phyloP scores from a whole-genome alignment of 139 green algal genomes.

The Mesostigma viride region DNA sequence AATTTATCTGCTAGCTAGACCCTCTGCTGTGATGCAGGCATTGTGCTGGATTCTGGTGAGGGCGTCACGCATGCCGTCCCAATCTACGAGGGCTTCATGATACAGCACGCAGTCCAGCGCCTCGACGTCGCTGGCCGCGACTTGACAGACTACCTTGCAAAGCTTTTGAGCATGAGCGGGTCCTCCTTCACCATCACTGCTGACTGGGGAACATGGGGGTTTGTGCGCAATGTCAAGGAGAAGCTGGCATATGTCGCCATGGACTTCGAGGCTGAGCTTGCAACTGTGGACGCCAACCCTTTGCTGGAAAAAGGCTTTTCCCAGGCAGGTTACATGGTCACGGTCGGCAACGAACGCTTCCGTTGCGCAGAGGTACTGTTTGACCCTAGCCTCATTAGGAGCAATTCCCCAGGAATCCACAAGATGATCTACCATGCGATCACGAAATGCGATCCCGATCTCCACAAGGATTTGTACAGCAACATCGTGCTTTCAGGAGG shows the following conservation, averaged over 20 bases:
- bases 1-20: too few species aligned
- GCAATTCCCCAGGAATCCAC: slow-evolving; percentile 38
- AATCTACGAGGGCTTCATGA: slow-evolving; percentile 35
- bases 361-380: slow-evolving; percentile 39
- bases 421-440: slow-evolving; percentile 41
- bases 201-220: slow-evolving; percentile 40
- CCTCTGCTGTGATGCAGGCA: too few species aligned
- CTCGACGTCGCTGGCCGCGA: slow-evolving; percentile 39
- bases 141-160: slow-evolving; percentile 37
- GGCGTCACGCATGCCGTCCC: slow-evolving; percentile 37
- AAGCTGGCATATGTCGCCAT: too few species aligned
- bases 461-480: slow-evolving; percentile 37
- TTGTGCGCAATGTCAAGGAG: too few species aligned
- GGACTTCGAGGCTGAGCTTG: slow-evolving; percentile 85
- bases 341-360: slow-evolving; percentile 37
- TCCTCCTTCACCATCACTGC: slow-evolving; percentile 40
- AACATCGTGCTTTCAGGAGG: slow-evolving; percentile 41
- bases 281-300: slow-evolving; percentile 58
- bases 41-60: slow-evolving; percentile 40
- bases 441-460: slow-evolving; percentile 45
- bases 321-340: too few species aligned
- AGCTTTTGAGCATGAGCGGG: slow-evolving; percentile 38
- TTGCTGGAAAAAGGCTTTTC: slow-evolving; percentile 87
- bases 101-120: slow-evolving; percentile 39
- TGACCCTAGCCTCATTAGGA: slow-evolving; percentile 35